A percentile compares a stretch with the other conserved stretches of the same genome.
phyloP scores from a whole-genome alignment of 768 basidiomycete species.

The Cubamyces sp. region DNA sequence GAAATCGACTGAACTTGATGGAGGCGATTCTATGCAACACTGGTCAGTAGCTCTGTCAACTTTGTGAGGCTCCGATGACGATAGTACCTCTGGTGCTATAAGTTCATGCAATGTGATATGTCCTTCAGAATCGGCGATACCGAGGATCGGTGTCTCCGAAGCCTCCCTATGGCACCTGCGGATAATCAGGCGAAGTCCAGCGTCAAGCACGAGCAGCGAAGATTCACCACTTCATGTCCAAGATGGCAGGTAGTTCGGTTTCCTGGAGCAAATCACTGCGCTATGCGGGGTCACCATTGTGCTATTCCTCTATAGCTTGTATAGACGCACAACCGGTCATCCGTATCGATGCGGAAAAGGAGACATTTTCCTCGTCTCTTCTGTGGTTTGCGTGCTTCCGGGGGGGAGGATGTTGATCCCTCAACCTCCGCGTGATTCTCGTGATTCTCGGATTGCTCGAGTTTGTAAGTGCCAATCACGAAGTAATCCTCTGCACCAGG shows the following conservation, averaged over 20 bases:
- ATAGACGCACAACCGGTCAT: slow-evolving; percentile 42
- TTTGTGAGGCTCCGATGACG: no score
- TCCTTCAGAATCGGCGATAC: slow-evolving; percentile 86
- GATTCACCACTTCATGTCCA: slow-evolving; percentile 92
- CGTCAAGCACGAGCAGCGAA: no score
- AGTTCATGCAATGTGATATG: slow-evolving; percentile 67
- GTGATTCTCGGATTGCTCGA: slow-evolving; percentile 45
- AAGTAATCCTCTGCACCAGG: slow-evolving; percentile 62
- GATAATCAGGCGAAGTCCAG: not conserved
- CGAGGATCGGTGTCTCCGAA: slow-evolving; percentile 54
- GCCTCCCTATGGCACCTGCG: slow-evolving; percentile 62
- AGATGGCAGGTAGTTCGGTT: slow-evolving; percentile 76
- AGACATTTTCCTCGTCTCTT: slow-evolving; percentile 73
- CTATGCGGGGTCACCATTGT: slow-evolving; percentile 1
- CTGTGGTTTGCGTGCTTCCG: slow-evolving; percentile 34
- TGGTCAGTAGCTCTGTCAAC: no score
- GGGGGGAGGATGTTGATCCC: not conserved
- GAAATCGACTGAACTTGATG: slow-evolving; percentile 45
- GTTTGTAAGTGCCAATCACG: slow-evolving; percentile 91
- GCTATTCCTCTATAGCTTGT: not conserved
- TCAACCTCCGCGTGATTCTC: slow-evolving; percentile 14
- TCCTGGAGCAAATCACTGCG: slow-evolving; percentile 64
- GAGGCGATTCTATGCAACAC: slow-evolving; percentile 30
- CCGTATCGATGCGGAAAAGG: slow-evolving; percentile 54
- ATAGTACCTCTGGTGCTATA: slow-evolving; percentile 50